A percentile compares a stretch with the other conserved stretches of the same genome.
phyloP scores from a whole-genome alignment of 2,329 filamentous ascomycete species.

The Periglandula ipomoeae region DNA sequence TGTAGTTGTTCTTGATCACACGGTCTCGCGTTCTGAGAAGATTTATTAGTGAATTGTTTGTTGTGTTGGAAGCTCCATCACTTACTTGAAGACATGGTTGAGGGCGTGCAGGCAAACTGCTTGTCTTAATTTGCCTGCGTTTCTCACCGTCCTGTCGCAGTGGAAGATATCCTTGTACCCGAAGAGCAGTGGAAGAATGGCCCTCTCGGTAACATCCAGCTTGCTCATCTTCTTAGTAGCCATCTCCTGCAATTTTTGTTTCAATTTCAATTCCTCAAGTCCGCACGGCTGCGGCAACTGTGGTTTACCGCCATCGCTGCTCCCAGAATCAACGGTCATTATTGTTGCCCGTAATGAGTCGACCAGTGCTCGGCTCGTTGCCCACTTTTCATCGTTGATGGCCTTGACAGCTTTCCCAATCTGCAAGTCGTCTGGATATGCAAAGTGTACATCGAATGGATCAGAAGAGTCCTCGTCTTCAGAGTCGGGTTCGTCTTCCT shows the following conservation, averaged over 20 bases:
- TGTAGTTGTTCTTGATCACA: conserved; percentile 86
- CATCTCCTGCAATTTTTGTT: conserved; percentile 46
- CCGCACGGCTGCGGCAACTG: conserved; percentile 23
- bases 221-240: conserved; percentile 42
- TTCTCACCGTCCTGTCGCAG: conserved; percentile 59
- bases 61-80: conserved; percentile 1
- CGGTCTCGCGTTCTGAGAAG: conserved; percentile 66
- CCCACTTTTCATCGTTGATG: conserved; percentile 42
- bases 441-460: conserved; percentile 77
- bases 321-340: conserved; percentile 34
- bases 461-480: conserved; percentile 49
- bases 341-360: conserved; percentile 40
- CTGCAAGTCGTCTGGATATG: conserved; percentile 52
- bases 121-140: conserved; percentile 59
- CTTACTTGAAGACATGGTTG: conserved; percentile 83
- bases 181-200: conserved; percentile 64
- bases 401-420: conserved; percentile 45
- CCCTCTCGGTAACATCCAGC: conserved; percentile 54
- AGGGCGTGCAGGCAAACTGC: conserved; percentile 74
- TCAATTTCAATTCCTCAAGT: conserved; percentile 60
- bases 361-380: conserved; percentile 35
- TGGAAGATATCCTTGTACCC: conserved; percentile 75
- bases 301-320: conserved; percentile 11
- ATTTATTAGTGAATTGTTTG: background rate
- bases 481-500: conserved; percentile 26